Evolutionary conservation across 345 rosid genomes (phyloP).

Genomic region (Gossypium thurberi): DNA sequence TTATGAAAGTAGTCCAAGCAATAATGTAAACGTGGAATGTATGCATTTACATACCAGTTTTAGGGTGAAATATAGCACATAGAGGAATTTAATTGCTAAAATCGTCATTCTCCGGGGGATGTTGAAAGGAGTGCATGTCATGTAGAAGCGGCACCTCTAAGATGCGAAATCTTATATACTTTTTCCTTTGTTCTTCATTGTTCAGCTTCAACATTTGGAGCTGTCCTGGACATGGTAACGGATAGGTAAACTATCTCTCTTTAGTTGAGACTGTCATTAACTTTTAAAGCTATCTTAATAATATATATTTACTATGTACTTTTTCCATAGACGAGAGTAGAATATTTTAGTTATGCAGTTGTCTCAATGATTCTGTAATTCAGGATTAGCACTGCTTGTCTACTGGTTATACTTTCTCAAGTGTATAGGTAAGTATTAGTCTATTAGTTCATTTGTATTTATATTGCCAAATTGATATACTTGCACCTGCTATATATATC

Average conservation of each 20-base stretch:
- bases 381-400: slow-evolving; percentile 97
- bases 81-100: not conserved
- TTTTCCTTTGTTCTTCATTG: slow-evolving; percentile 16
- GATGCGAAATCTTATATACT: slow-evolving; percentile 15
- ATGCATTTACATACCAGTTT: slow-evolving; percentile 4
- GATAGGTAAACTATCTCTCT: slow-evolving; percentile 53
- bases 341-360: not conserved
- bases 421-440: slow-evolving; percentile 25
- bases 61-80: not conserved
- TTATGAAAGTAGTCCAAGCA: not conserved
- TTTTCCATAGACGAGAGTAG: not conserved
- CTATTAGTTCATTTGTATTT: not conserved
- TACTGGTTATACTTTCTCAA: slow-evolving; percentile 52
- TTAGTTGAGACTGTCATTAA: not conserved
- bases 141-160: not conserved
- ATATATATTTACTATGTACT: not conserved
- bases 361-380: slow-evolving; percentile 9
- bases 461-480: not conserved
- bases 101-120: not conserved
- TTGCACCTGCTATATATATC: not conserved
- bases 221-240: slow-evolving; percentile 92
- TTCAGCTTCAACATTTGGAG: slow-evolving; percentile 94
- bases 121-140: not conserved
- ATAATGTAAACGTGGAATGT: not conserved
- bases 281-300: not conserved